Evolutionary conservation across 768 basidiomycete species (phyloP).

Genomic region (Amyloporia xantha): DNA sequence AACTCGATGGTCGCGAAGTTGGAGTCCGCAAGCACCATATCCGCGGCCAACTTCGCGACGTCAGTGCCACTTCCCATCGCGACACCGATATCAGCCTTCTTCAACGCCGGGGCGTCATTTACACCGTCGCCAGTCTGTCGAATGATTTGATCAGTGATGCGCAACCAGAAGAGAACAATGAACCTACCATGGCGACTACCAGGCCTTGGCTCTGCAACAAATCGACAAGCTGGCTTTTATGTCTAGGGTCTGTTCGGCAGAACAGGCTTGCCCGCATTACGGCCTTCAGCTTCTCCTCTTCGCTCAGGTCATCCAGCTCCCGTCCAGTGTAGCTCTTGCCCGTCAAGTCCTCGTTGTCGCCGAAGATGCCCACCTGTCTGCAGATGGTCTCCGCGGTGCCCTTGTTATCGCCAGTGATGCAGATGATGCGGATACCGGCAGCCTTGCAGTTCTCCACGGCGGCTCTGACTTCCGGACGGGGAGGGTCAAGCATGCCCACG

Average conservation of each 20-base stretch:
- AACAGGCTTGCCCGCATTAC: conserved; percentile 89
- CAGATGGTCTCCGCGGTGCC: conserved; percentile 97
- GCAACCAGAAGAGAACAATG: conserved; percentile 4
- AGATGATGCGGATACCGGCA: conserved; percentile 93
- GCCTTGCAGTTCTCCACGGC: conserved; percentile 88
- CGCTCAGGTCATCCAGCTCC: conserved; percentile 77
- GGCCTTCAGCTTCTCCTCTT: conserved; percentile 77
- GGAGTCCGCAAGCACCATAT: conserved; percentile 96
- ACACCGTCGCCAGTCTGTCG: conserved; percentile 95
- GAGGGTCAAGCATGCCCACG: conserved; percentile 97
- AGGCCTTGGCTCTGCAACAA: conserved; percentile 84
- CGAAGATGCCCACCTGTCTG: conserved; percentile 92
- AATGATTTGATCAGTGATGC: not conserved
- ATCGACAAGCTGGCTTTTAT: conserved; percentile 94
- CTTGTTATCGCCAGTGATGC: conserved; percentile 98
- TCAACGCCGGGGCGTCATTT: conserved; percentile 95
- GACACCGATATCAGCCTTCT: conserved; percentile 96
- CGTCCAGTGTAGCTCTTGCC: conserved; percentile 94
- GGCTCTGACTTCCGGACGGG: conserved; percentile 82
- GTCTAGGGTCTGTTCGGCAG: conserved; percentile 88
- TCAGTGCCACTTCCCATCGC: conserved; percentile 99
- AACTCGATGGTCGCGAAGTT: conserved; percentile 97
- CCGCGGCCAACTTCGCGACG: conserved; percentile 95
- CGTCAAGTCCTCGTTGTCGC: conserved; percentile 76
- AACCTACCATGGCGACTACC: conserved; percentile 88